Conservation (phyloP, 2,329 filamentous ascomycete species). For the Torrubiella hemipterigena region DNA sequence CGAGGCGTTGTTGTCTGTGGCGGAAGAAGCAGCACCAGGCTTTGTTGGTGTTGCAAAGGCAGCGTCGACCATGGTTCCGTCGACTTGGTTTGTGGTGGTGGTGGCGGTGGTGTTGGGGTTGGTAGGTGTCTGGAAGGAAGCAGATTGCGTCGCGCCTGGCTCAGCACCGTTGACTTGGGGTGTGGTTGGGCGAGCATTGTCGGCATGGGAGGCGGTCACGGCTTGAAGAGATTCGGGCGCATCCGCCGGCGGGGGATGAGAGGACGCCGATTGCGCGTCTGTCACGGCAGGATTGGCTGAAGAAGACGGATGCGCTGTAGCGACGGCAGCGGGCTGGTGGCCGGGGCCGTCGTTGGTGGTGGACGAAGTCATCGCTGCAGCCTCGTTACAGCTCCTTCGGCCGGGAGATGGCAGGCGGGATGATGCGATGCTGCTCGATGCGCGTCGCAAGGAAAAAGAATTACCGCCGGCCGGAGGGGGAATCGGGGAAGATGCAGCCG, state of each 20-base stretch:
- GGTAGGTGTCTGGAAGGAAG: neutral
- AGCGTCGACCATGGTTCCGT: slow-evolving; percentile 1
- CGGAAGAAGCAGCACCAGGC: neutral
- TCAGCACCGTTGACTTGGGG: neutral
- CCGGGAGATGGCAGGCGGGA: too few relatives aligned
- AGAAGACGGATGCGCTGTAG: slow-evolving; percentile 2
- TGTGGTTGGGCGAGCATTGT: neutral
- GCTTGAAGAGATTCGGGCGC: neutral
- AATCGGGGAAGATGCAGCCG: too few relatives aligned
- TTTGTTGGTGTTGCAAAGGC: slow-evolving; percentile 1
- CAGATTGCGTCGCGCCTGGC: neutral
- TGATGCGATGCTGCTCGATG: too few relatives aligned
- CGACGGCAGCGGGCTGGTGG: slow-evolving; percentile 5
- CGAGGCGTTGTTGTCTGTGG: slow-evolving; percentile 6
- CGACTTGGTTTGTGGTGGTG: slow-evolving; percentile 1
- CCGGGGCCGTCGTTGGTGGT: slow-evolving; percentile 23
- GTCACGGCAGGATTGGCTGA: neutral
- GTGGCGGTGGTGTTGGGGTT: neutral
- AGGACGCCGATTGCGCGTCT: too few relatives aligned
- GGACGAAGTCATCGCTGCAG: slow-evolving; percentile 51
- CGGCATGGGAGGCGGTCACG: neutral
- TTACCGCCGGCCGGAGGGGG: too few relatives aligned
- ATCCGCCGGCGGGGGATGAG: neutral
- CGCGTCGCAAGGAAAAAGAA: too few relatives aligned
- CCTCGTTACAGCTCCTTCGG: slow-evolving; percentile 43